phyloP scores from a whole-genome alignment of 164 flowering plant genomes.

The Umbellularia californica region DNA sequence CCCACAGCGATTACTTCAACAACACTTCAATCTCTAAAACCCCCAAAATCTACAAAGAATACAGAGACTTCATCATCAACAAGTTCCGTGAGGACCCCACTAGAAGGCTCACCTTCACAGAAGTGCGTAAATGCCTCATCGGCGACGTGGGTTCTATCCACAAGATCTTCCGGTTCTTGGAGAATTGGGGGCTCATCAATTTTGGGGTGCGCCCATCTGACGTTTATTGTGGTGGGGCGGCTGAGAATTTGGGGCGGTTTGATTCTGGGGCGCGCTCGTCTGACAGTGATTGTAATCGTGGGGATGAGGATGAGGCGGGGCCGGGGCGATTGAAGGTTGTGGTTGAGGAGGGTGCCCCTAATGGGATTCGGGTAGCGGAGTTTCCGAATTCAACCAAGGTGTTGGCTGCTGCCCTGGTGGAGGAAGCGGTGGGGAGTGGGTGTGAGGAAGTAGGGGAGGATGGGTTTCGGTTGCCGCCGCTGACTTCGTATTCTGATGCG shows the following conservation, averaged over 20 bases:
- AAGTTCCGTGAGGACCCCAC: slow-evolving; percentile 82
- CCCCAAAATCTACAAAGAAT: slow-evolving; percentile 78
- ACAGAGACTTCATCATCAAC: slow-evolving; percentile 80
- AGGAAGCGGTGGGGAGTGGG: slow-evolving; percentile 5
- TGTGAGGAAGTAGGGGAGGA: slow-evolving; percentile 13
- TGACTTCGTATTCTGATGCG: slow-evolving; percentile 76
- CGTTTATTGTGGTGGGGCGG: neutral
- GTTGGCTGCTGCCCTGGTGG: slow-evolving; percentile 14
- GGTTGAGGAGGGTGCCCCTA: slow-evolving; percentile 75
- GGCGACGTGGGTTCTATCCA: slow-evolving; percentile 69
- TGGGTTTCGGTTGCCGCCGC: slow-evolving; percentile 41
- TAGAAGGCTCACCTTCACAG: slow-evolving; percentile 66
- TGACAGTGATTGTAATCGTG: neutral
- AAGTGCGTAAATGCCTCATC: slow-evolving; percentile 67
- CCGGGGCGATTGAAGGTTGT: slow-evolving; percentile 21
- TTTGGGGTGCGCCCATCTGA: slow-evolving; percentile 24
- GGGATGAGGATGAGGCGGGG: slow-evolving; percentile 24
- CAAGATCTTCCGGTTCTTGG: slow-evolving; percentile 68
- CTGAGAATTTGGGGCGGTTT: slow-evolving; percentile 77
- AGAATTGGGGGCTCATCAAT: slow-evolving; percentile 86
- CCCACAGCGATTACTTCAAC: slow-evolving; percentile 67
- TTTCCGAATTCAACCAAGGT: slow-evolving; percentile 51
- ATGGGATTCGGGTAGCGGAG: slow-evolving; percentile 69
- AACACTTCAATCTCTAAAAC: slow-evolving; percentile 63
- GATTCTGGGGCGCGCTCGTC: slow-evolving; percentile 38